phyloP scores from a whole-genome alignment of 176 grass and related monocot genomes.

The Oryza brachyantha region DNA sequence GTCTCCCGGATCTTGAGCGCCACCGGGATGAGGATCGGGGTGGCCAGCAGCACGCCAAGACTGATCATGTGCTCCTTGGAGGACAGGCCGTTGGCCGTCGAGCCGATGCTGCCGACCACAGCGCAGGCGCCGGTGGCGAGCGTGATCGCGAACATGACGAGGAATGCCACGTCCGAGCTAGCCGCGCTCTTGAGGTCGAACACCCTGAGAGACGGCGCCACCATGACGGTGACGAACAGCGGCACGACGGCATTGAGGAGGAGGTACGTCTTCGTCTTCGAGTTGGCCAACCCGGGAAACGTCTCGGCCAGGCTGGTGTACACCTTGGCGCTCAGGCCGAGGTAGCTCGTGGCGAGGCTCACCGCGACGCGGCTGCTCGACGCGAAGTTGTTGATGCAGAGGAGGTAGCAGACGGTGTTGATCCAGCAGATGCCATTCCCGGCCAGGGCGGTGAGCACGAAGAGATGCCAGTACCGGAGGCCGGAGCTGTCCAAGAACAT shows the following conservation, averaged over 20 bases:
- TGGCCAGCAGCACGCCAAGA: slow-evolving; percentile 59
- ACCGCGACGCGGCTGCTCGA: slow-evolving; percentile 69
- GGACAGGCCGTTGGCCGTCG: slow-evolving; percentile 49
- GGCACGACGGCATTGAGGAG: slow-evolving; percentile 86
- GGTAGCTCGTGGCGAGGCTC: slow-evolving; percentile 83
- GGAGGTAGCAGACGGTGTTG: slow-evolving; percentile 93
- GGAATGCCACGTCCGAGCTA: slow-evolving; percentile 44
- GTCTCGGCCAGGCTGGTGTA: slow-evolving; percentile 62
- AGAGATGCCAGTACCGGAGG: slow-evolving; percentile 73
- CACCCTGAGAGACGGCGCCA: slow-evolving; percentile 61
- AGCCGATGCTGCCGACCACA: slow-evolving; percentile 68
- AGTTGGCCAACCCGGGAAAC: slow-evolving; percentile 18
- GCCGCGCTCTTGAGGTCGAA: slow-evolving; percentile 31
- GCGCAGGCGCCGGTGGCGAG: slow-evolving; percentile 79
- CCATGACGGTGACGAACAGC: slow-evolving; percentile 58
- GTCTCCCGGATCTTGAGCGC: slow-evolving; percentile 57
- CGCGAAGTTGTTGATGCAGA: slow-evolving; percentile 90
- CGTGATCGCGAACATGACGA: slow-evolving; percentile 83
- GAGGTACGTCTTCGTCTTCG: slow-evolving; percentile 69
- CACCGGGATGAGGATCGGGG: slow-evolving; percentile 63
- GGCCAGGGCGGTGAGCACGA: slow-evolving; percentile 79
- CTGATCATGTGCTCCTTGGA: slow-evolving; percentile 65
- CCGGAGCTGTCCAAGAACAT: slow-evolving; percentile 64
- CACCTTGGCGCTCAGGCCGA: slow-evolving; percentile 93
- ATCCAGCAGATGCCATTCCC: slow-evolving; percentile 99